Conservation (phyloP, 2,329 filamentous ascomycete species). For the Diaporthe sp. region DNA sequence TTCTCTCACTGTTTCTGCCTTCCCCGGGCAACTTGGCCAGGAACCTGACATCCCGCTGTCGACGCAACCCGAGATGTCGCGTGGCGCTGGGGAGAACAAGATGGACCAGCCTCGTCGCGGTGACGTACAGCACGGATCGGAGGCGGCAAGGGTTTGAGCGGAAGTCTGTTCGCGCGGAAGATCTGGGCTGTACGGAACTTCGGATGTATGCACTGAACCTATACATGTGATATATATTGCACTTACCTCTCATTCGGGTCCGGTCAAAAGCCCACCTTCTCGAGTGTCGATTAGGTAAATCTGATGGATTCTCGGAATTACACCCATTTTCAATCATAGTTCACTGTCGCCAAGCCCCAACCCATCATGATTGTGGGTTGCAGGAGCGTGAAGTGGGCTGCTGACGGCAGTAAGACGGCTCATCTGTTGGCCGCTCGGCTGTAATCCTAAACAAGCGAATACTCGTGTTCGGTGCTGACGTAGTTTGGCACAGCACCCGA, state of each 20-base stretch:
- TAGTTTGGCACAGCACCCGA: background rate
- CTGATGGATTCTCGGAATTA: background rate
- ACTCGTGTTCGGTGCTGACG: background rate
- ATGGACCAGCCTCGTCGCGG: background rate
- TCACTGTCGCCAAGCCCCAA: background rate
- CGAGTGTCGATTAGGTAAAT: background rate
- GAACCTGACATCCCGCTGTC: background rate
- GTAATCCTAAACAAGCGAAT: background rate
- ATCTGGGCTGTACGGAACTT: too few relatives aligned
- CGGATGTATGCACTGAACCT: background rate
- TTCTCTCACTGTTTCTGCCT: background rate
- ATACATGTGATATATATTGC: background rate
- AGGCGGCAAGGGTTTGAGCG: background rate
- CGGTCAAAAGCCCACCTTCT: background rate
- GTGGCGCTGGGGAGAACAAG: background rate
- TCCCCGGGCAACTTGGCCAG: too few relatives aligned
- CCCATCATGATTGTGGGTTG: too few relatives aligned
- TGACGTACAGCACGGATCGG: background rate
- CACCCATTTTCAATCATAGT: background rate
- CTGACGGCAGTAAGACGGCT: background rate
- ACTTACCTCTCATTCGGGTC: background rate
- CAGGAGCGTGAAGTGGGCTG: background rate
- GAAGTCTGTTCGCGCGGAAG: background rate
- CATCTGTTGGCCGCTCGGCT: background rate
- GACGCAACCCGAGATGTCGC: background rate